Evolutionary conservation across 495 filamentous ascomycete species (phyloP).

Genomic region (Aspergillus sclerotioniger): DNA sequence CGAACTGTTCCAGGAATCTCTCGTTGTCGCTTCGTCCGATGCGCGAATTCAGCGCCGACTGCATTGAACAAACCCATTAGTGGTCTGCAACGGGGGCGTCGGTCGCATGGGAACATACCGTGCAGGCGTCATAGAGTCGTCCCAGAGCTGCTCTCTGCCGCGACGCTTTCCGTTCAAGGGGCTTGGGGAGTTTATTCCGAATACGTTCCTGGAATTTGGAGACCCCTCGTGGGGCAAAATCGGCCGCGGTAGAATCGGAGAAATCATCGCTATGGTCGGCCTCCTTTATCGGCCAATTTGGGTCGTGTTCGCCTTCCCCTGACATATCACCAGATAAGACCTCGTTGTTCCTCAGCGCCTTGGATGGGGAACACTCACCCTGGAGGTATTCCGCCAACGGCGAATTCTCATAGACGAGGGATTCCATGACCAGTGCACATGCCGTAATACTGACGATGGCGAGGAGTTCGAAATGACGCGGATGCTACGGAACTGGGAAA

Average conservation of each 20-base stretch:
- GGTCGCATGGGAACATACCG: constrained; percentile 43
- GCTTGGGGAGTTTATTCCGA: constrained; percentile 61
- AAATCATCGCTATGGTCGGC: constrained; percentile 37
- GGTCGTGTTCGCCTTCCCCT: constrained; percentile 50
- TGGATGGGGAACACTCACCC: constrained; percentile 53
- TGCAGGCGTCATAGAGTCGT: constrained; percentile 56
- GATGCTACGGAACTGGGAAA: not conserved
- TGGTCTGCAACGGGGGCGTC: not conserved
- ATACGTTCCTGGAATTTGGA: constrained; percentile 66
- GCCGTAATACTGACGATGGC: constrained; percentile 20
- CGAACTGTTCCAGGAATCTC: constrained; percentile 90
- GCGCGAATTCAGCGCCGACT: constrained; percentile 62
- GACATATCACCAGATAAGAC: constrained; percentile 22
- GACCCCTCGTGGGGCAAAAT: constrained; percentile 74
- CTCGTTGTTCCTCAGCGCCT: constrained; percentile 6
- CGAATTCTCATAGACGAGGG: constrained; percentile 83
- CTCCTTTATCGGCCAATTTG: constrained; percentile 45
- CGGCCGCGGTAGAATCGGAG: constrained; percentile 35
- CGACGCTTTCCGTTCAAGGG: constrained; percentile 57
- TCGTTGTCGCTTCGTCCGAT: constrained; percentile 80
- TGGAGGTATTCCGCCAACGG: constrained; percentile 92
- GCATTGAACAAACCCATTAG: constrained; percentile 18
- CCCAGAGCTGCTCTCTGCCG: constrained; percentile 45
- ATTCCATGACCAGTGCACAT: constrained; percentile 70
- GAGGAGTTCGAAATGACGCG: constrained; percentile 7